Base-by-base conservation (phyloP, 352 stramenopile genomes). In the Phytophthora nicotianae region DNA sequence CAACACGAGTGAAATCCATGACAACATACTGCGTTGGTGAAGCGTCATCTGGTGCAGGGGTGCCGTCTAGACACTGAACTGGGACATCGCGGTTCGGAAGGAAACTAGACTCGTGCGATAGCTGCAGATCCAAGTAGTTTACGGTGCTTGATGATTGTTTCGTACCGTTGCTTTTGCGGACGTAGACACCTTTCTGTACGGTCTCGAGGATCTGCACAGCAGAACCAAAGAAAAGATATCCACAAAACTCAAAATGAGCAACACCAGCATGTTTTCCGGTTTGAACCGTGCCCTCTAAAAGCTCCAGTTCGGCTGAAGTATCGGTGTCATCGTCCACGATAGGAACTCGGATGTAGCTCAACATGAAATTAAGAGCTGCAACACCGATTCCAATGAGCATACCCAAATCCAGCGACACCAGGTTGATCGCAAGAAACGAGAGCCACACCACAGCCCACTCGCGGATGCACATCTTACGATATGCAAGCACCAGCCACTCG, bases 381-480 rank as follows among this genome's bases (percentile, higher is more conserved):
- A 98, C 66, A 5, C 85, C 55, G 26, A 98, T 90, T 26, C 96
- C 96, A 5, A 93, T 63, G 17, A 98, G 48, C 75, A 99, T 98
- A 19, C 97, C 96, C 58, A 96, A 82, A 70, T 98, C 94, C 20
- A 99, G 86, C 23, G 91, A 96, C 20, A 96, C 70, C 37, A 86
- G 76, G 65, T 98, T 96, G 67, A 98, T 97, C 4, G 93, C 75
- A 35, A 83, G 71, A 81, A 99, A 99, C 41, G 96, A 98, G 3
- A 81, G 56, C 58, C 98, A 76, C 5, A 95, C 80, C 62, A 98
- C 83, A 9, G 88, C 54, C 71, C 98, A 99, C 74, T 99, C 96
- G 20, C 83, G 79, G 40, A 77, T 53, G 17, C 89, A 76, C 35
- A 93, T 71, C 65, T 90, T 91, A 64, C 83, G 79, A 52, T 86